Percentiles rank a stretch among this genome's conserved stretches.
phyloP scores from a whole-genome alignment of 176 grass and related monocot species.

The Zea luxurians region DNA sequence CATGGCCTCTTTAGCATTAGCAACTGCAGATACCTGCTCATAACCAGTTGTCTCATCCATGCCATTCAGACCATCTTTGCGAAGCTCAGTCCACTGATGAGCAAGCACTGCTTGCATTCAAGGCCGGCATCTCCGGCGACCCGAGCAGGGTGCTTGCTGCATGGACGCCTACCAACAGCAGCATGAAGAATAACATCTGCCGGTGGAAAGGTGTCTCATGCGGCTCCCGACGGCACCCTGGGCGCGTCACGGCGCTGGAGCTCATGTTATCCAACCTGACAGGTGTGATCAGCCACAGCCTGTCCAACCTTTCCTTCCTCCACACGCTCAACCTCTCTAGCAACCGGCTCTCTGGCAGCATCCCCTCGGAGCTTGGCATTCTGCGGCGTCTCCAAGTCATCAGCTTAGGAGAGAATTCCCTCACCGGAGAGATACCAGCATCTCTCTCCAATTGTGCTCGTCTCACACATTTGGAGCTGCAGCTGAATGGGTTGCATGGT shows the following conservation, averaged over 20 bases:
- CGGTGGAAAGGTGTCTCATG: conserved; percentile 17
- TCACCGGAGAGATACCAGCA: conserved; percentile 8
- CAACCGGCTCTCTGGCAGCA: conserved; percentile 9
- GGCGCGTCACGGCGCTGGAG: conserved; percentile 15
- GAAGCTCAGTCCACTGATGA: conserved; percentile 21
- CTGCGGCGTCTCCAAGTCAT: conserved; percentile 6
- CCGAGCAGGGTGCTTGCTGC: conserved; percentile 2
- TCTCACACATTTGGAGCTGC: conserved; percentile 32
- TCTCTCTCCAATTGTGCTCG: conserved; percentile 18
- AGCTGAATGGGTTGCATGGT: conserved; percentile 15
- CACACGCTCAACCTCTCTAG: conserved; percentile 26
- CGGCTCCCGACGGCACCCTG: conserved; percentile 20
- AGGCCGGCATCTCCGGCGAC: conserved; percentile 17
- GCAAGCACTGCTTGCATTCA: conserved; percentile 36
- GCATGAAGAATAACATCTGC: not conserved
- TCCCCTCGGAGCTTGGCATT: conserved; percentile 18
- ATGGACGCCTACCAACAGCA: conserved; percentile 22
- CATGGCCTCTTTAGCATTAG: not conserved
- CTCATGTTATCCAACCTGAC: conserved; percentile 27
- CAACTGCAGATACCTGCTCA: conserved; percentile 19
- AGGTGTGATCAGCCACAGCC: conserved; percentile 28
- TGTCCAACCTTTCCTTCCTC: conserved; percentile 36
- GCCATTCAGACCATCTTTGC: not conserved
- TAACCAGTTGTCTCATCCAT: conserved; percentile 17
- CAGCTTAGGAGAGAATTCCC: conserved; percentile 26